Percentiles rank a stretch among this genome's conserved stretches.
phyloP scores from a whole-genome alignment of 1,284 basidiomycete genomes.

The Grifola frondosa region DNA sequence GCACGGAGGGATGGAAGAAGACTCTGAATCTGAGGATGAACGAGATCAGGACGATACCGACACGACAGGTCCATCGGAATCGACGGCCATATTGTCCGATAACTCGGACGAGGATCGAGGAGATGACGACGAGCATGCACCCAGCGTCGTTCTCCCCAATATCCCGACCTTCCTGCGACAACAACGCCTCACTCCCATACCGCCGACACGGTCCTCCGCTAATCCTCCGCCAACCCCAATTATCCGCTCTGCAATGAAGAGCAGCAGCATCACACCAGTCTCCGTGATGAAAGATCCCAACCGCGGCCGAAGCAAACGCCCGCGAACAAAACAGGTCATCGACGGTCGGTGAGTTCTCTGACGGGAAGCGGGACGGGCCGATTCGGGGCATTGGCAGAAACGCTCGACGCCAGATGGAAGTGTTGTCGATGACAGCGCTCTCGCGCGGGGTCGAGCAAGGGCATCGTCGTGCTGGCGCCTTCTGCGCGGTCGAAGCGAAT shows the following conservation, averaged over 20 bases:
- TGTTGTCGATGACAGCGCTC: slow-evolving; percentile 31
- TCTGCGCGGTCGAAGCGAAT: slow-evolving; percentile 79
- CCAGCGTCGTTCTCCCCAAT: slow-evolving; percentile 19
- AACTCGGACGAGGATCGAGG: slow-evolving; percentile 6
- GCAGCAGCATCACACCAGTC: slow-evolving; percentile 47
- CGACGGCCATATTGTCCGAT: neutral
- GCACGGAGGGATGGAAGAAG: slow-evolving; percentile 24
- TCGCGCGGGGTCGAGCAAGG: slow-evolving; percentile 12
- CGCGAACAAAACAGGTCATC: slow-evolving; percentile 44
- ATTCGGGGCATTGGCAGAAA: slow-evolving; percentile 62
- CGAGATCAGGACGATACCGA: slow-evolving; percentile 19
- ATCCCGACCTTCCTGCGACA: slow-evolving; percentile 8
- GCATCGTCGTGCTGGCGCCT: slow-evolving; percentile 39
- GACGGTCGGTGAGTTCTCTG: slow-evolving; percentile 90
- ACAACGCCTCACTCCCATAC: slow-evolving; percentile 22
- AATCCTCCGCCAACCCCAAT: slow-evolving; percentile 39
- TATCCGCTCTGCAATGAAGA: slow-evolving; percentile 58
- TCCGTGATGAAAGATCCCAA: slow-evolving; percentile 54
- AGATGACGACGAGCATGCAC: slow-evolving; percentile 15
- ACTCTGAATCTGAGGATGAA: slow-evolving; percentile 19
- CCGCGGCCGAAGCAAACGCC: slow-evolving; percentile 51
- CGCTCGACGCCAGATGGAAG: slow-evolving; percentile 32
- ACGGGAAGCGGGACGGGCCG: slow-evolving; percentile 83
- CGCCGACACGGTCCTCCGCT: slow-evolving; percentile 12
- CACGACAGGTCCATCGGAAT: neutral